A percentile compares a stretch with the other conserved stretches of the same genome.
Conservation (phyloP, 306 rosid species). For the Quercus variabilis region DNA sequence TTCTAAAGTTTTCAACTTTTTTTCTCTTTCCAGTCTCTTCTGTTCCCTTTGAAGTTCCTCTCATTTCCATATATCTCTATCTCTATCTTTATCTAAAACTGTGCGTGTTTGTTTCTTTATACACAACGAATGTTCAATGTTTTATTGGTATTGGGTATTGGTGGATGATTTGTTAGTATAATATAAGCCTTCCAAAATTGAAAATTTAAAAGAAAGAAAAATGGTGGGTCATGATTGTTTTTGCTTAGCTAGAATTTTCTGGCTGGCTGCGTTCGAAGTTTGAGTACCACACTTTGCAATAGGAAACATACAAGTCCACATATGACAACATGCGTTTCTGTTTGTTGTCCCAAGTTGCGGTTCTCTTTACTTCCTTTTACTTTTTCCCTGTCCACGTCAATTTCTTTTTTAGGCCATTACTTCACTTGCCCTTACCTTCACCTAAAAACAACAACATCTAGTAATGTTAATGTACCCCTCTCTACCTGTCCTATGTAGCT, state of each 20-base stretch:
- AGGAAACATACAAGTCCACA: constrained; percentile 11
- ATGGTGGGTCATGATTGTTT: constrained; percentile 46
- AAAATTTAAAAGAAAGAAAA: neutral
- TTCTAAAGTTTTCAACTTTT: constrained; percentile 21
- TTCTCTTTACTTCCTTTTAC: neutral
- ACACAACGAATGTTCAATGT: neutral
- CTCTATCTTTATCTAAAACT: neutral
- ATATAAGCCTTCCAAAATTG: constrained; percentile 22
- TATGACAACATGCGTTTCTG: constrained; percentile 6
- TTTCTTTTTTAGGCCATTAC: neutral
- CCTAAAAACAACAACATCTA: no score
- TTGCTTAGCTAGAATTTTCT: constrained; percentile 47
- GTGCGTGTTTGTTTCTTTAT: neutral
- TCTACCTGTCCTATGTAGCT: no score
- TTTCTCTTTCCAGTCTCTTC: constrained; percentile 17
- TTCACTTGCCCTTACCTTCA: no score
- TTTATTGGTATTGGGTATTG: constrained; percentile 15
- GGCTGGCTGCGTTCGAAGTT: constrained; percentile 29
- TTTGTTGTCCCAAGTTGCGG: constrained; percentile 24
- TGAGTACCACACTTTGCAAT: constrained; percentile 31
- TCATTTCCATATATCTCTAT: constrained; percentile 18
- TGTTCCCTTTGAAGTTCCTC: constrained; percentile 13
- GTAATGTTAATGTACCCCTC: no score
- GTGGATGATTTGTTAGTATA: constrained; percentile 20
- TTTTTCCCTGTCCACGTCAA: constrained; percentile 11